Evolutionary conservation across 768 basidiomycete species (phyloP).

Genomic region (Lentinus brumalis): DNA sequence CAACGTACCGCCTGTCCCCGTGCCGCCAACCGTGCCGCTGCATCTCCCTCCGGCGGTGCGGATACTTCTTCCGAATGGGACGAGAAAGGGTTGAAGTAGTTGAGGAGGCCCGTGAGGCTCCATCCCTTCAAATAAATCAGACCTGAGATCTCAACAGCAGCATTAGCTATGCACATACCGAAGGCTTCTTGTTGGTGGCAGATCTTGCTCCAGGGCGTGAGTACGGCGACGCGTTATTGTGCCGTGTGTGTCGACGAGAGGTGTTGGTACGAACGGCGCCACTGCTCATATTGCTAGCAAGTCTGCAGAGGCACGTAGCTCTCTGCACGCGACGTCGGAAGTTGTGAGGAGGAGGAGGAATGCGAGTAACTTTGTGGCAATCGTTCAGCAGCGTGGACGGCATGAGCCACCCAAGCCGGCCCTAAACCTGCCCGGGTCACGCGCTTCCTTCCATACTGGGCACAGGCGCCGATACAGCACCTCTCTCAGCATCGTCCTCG

Average conservation of each 20-base stretch:
- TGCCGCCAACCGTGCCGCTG: slow-evolving; percentile 9
- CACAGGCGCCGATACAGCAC: slow-evolving; percentile 1
- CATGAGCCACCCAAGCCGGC: slow-evolving; percentile 14
- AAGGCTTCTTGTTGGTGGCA: slow-evolving; percentile 36
- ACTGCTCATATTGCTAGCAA: slow-evolving; percentile 15
- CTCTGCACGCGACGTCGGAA: not conserved
- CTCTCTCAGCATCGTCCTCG: slow-evolving; percentile 19
- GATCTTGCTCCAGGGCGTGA: slow-evolving; percentile 37
- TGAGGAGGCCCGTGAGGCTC: slow-evolving; percentile 54
- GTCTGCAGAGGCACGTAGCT: not conserved
- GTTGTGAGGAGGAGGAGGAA: not conserved
- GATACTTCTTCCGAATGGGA: slow-evolving; percentile 22
- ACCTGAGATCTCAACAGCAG: slow-evolving; percentile 20
- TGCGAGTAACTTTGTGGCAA: not conserved
- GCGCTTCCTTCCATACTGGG: slow-evolving; percentile 17
- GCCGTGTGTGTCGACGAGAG: slow-evolving; percentile 17
- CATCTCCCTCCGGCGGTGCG: slow-evolving; percentile 1
- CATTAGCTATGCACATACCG: slow-evolving; percentile 38
- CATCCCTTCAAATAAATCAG: slow-evolving; percentile 40
- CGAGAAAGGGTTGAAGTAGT: slow-evolving; percentile 52
- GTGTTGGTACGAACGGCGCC: slow-evolving; percentile 13
- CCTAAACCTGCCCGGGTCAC: slow-evolving; percentile 20
- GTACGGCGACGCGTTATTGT: slow-evolving; percentile 54
- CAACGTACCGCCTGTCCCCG: slow-evolving; percentile 15
- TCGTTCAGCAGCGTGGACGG: slow-evolving; percentile 9